Evolutionary conservation across 202 grass and related monocot species (phyloP), one percentile per base, ranked within the genome.

Genomic region (Panicum virgatum): DNA sequence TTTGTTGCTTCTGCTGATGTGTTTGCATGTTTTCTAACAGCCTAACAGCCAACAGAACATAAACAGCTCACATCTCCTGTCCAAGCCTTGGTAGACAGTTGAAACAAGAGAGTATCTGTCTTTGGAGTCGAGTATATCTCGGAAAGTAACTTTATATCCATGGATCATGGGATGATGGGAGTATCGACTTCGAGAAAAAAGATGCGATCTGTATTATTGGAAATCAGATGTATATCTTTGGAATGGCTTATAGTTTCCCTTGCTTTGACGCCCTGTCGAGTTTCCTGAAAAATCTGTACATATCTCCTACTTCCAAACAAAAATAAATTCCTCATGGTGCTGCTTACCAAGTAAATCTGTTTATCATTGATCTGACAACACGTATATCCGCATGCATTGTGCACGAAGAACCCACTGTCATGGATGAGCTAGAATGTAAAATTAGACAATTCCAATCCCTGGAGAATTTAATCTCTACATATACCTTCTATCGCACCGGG

Each of bases 11-110:
- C 1, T n/a, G 6, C 22, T 81, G 25, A 76, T 62, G 19, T 51
- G 9, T 73, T 50, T 73, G 15, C 73, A 51, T 71, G 30, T 39
- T 46, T 79, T 69, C 18, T 57, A 72, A 73, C 66, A 81, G 69
- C 42, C 69, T 75, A 79, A 53, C n/a, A 5, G 15, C 13, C 56
- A 53, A 69, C 54, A 76, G 29, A 58, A 78, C 59, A 67, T 34
- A 36, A 44, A 8, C 22, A 26, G n/a, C 4, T 2, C 2, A 12
- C 20, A 36, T 40, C 12, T 13, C 9, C 40, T 42, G 23, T 40
- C 46, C 72, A 89, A 77, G 39, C 12, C 6, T n/a, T 12, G 27
- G 12, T 23, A 3, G 25, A 66, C 52, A 18, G 62, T 38, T 80
- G 25, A 84, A 69, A 40, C 27, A 65, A 38, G 9, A 1, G 12